These are phyloP conservation scores for Carpinus viminea DNA, from an alignment of 306 rosid genomes.

Conservation along the genomic window DNA sequence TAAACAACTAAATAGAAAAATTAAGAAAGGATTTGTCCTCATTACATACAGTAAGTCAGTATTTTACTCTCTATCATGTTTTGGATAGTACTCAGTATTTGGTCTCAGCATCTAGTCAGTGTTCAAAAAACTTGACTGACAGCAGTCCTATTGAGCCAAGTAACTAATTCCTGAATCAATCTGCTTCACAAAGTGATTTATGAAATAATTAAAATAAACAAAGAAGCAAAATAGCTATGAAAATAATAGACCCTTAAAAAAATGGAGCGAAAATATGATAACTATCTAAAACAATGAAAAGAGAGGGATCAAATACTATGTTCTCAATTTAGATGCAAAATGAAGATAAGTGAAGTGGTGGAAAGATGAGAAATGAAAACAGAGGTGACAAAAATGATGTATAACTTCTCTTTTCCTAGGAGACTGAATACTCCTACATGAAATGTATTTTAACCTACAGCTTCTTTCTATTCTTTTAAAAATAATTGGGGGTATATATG, in stretches of 20 bases:
- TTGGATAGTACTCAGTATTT: background rate
- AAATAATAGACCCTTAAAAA: background rate
- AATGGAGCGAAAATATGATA: no score
- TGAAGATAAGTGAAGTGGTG: background rate
- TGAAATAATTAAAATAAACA: background rate
- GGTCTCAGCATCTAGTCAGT: background rate
- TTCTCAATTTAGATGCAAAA: background rate
- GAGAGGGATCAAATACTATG: background rate
- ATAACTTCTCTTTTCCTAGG: background rate
- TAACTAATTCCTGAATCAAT: background rate
- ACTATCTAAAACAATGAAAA: background rate
- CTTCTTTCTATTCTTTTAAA: no score
- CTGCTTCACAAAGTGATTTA: background rate
- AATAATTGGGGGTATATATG: no score
- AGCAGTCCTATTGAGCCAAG: background rate
- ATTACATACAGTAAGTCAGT: background rate
- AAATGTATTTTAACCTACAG: no score
- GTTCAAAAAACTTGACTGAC: background rate
- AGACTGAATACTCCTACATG: background rate
- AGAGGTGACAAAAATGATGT: background rate
- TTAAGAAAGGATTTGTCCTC: background rate
- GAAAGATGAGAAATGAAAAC: background rate
- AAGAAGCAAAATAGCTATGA: background rate
- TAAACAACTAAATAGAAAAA: background rate
- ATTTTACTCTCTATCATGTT: conserved; percentile 9